These are phyloP conservation scores for Madurella mycetomatis DNA, from an alignment of 2,329 filamentous ascomycete genomes.

Conservation along the genomic window DNA sequence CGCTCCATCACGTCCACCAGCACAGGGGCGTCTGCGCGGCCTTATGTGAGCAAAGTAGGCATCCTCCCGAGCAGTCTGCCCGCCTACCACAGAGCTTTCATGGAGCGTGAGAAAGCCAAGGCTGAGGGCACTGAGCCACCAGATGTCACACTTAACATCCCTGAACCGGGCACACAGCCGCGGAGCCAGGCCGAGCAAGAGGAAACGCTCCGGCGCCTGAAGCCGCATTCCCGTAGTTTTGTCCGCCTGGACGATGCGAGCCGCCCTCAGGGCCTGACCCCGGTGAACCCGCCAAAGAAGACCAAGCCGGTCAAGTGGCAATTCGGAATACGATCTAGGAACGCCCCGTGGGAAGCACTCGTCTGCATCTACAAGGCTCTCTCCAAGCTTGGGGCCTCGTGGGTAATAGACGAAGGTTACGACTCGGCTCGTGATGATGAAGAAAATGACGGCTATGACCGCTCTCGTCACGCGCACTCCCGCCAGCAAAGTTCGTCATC, in stretches of 20 bases:
- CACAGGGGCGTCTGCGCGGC: constrained; percentile 45
- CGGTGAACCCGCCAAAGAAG: constrained; percentile 62
- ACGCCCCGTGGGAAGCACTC: constrained; percentile 90
- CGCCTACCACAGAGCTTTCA: constrained; percentile 84
- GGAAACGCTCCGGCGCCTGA: constrained; percentile 73
- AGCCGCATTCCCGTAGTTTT: constrained; percentile 74
- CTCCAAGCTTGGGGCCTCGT: constrained; percentile 80
- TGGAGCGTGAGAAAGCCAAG: constrained; percentile 63
- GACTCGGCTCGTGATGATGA: constrained; percentile 44
- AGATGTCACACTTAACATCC: constrained; percentile 41
- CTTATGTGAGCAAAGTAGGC: constrained; percentile 78
- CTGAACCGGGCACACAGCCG: constrained; percentile 46
- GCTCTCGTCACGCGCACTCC: constrained; percentile 17
- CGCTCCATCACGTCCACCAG: constrained; percentile 50
- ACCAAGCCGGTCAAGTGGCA: constrained; percentile 88
- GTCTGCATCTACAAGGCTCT: constrained; percentile 93
- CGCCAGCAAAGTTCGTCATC: constrained; percentile 30
- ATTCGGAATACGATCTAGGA: constrained; percentile 92
- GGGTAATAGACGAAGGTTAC: constrained; percentile 66
- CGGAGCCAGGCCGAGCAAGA: constrained; percentile 71
- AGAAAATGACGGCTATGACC: constrained; percentile 39
- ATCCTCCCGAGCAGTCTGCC: constrained; percentile 89
- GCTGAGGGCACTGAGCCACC: constrained; percentile 43
- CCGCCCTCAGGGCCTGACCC: constrained; percentile 59
- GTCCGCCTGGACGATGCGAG: constrained; percentile 62